A percentile compares a stretch with the other conserved stretches of the same genome.
Conservation (phyloP, 331 rosid species). For the Prunus yedoensis region DNA sequence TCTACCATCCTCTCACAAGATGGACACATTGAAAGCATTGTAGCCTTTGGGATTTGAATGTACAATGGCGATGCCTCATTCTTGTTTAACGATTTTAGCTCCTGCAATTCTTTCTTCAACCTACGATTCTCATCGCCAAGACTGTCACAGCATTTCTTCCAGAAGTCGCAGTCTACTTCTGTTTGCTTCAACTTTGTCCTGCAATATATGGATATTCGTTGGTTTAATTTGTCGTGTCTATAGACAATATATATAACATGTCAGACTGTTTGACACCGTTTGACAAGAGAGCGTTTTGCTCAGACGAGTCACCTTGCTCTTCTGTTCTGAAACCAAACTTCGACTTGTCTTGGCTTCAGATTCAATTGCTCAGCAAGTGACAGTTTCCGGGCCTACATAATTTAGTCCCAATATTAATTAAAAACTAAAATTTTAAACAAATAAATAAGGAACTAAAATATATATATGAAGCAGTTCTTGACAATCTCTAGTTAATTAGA, state of each 20-base stretch:
- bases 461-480: not conserved
- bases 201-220: not conserved
- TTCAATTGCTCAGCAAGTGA: constrained; percentile 66
- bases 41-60: constrained; percentile 36
- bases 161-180: constrained; percentile 61
- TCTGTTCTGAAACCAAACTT: constrained; percentile 95
- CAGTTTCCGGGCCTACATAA: constrained; percentile 64
- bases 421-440: not conserved
- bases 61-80: constrained; percentile 34
- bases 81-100: constrained; percentile 37
- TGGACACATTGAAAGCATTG: constrained; percentile 45
- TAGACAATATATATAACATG: not conserved
- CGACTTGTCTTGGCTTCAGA: constrained; percentile 78
- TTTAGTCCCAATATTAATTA: not conserved
- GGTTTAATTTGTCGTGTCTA: no score
- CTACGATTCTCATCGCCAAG: constrained; percentile 63
- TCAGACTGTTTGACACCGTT: not conserved
- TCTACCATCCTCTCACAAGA: constrained; percentile 38
- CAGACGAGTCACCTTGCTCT: constrained; percentile 70
- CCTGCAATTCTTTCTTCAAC: constrained; percentile 73
- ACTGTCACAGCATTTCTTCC: constrained; percentile 69
- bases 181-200: constrained; percentile 89
- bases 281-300: not conserved
- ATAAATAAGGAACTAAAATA: not conserved
- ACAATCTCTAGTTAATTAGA: not conserved